Conservation (phyloP, 108 stramenopile genomes). For the Heterococcus sp. region DNA sequence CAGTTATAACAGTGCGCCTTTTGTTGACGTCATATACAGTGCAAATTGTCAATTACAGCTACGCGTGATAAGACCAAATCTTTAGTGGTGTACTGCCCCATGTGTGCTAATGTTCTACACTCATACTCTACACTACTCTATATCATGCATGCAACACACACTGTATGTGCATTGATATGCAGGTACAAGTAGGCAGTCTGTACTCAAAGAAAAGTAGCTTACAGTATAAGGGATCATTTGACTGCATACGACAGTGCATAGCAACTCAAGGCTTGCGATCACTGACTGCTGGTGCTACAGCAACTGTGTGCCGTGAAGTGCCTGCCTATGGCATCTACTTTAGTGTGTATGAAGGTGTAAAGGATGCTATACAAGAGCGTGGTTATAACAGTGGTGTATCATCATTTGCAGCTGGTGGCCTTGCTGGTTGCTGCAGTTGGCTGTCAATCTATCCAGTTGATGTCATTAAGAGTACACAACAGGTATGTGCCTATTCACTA, state of each 20-base stretch:
- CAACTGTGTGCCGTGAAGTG: conserved; percentile 64
- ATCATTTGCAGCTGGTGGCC: conserved; percentile 76
- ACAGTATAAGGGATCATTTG: conserved; percentile 13
- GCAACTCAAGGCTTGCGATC: conserved; percentile 34
- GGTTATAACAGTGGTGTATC: conserved; percentile 33
- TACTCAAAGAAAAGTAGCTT: conserved; percentile 4
- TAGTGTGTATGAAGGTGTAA: conserved; percentile 66
- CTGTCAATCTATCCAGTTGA: conserved; percentile 80
- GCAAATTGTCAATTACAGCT: no score
- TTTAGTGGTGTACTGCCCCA: no score
- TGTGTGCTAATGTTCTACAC: no score
- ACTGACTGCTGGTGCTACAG: conserved; percentile 31
- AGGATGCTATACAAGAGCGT: conserved; percentile 22
- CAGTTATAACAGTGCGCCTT: no score
- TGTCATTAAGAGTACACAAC: conserved; percentile 71
- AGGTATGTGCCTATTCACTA: conserved; percentile 11
- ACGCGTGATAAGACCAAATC: no score
- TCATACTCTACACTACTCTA: no score
- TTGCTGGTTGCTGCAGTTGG: conserved; percentile 80
- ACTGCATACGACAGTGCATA: conserved; percentile 34
- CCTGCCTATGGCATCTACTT: conserved; percentile 89
- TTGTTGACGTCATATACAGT: no score
- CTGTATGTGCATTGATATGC: no score
- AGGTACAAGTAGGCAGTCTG: conserved; percentile 28
- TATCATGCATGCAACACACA: no score